Evolutionary conservation across 495 filamentous ascomycete genomes (phyloP).

Genomic region (Aspergillus homomorphus): DNA sequence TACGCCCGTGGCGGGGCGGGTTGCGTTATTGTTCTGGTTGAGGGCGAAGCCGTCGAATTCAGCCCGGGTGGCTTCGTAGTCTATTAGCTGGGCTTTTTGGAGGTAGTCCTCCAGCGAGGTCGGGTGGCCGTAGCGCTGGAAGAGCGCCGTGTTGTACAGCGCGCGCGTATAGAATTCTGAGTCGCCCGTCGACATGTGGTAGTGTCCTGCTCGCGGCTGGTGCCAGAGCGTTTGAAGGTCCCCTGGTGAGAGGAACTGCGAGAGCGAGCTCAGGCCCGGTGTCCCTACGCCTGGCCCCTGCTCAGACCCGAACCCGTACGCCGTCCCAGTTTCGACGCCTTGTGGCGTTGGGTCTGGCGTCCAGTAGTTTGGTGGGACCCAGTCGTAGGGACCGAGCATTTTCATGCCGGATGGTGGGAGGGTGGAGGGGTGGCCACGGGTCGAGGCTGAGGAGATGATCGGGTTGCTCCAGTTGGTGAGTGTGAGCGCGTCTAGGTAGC

Average conservation of each 20-base stretch:
- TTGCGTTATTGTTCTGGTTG: conserved; percentile 40
- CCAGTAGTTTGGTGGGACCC: conserved; percentile 65
- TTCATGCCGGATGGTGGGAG: conserved; percentile 60
- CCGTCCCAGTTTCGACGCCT: conserved; percentile 38
- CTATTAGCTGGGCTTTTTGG: conserved; percentile 53
- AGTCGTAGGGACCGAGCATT: conserved; percentile 68
- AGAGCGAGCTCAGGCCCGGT: conserved; percentile 52
- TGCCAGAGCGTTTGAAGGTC: conserved; percentile 58
- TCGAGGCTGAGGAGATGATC: conserved; percentile 55
- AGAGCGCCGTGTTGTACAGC: conserved; percentile 56
- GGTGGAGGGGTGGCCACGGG: conserved; percentile 48
- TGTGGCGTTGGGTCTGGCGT: conserved; percentile 37
- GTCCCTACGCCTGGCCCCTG: conserved; percentile 60
- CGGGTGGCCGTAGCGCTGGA: conserved; percentile 52
- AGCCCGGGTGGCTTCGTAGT: conserved; percentile 61
- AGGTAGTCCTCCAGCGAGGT: conserved; percentile 54
- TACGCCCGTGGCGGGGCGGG: conserved; percentile 54
- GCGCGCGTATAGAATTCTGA: conserved; percentile 53
- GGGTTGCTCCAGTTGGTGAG: conserved; percentile 55
- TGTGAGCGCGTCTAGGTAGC: conserved; percentile 49
- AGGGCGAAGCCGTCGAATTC: conserved; percentile 57
- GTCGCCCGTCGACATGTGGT: conserved; percentile 56
- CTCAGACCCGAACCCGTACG: conserved; percentile 63
- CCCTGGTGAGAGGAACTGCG: conserved; percentile 47
- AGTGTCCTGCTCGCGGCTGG: conserved; percentile 48